A percentile compares a stretch with the other conserved stretches of the same genome.
These are phyloP conservation scores for Pyricularia sp. DNA, from an alignment of 2,329 filamentous ascomycete genomes.

Conservation along the genomic window DNA sequence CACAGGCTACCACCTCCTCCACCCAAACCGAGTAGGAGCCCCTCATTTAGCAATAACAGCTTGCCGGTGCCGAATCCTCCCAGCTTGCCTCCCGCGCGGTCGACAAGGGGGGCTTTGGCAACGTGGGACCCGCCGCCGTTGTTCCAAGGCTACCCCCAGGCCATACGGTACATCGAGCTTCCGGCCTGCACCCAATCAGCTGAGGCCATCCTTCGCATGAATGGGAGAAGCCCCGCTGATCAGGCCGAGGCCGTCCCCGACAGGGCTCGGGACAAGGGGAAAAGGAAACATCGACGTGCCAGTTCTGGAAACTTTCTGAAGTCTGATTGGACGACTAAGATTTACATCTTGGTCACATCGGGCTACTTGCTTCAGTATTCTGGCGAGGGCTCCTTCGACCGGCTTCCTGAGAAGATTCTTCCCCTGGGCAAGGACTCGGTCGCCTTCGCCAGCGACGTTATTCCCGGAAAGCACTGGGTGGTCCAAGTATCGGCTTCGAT, in stretches of 20 bases:
- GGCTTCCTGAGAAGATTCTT: constrained; percentile 64
- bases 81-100: neutral
- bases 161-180: constrained; percentile 64
- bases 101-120: constrained; percentile 22
- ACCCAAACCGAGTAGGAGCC: neutral
- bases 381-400: constrained; percentile 59
- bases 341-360: constrained; percentile 61
- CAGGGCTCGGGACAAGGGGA: constrained; percentile 21
- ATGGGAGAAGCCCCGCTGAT: constrained; percentile 38
- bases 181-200: constrained; percentile 58
- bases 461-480: constrained; percentile 73
- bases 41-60: constrained; percentile 8
- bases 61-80: constrained; percentile 10
- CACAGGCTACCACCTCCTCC: neutral
- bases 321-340: constrained; percentile 60
- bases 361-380: constrained; percentile 69
- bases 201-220: constrained; percentile 58
- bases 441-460: constrained; percentile 71
- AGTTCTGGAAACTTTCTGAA: constrained; percentile 30
- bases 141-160: constrained; percentile 80
- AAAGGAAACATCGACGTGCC: constrained; percentile 37
- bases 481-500: constrained; percentile 62
- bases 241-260: constrained; percentile 16
- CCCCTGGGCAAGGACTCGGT: constrained; percentile 66
- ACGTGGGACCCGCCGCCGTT: constrained; percentile 65